phyloP scores from a whole-genome alignment of 1,284 basidiomycete genomes.

The Pascua guehoae region DNA sequence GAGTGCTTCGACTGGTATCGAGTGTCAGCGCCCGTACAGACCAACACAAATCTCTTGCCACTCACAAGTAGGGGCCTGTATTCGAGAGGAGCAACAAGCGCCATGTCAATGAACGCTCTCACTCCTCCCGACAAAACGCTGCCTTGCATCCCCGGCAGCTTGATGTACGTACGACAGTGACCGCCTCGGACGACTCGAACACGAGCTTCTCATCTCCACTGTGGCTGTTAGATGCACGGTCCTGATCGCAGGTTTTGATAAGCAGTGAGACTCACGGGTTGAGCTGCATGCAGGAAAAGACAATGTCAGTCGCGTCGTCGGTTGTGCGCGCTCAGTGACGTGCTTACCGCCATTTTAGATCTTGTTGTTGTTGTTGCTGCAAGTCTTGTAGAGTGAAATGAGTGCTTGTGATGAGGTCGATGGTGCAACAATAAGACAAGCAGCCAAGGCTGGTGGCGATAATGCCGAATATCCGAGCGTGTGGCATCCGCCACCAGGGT shows the following conservation, averaged over 20 bases:
- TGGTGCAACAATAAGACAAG: background rate
- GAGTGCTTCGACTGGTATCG: slow-evolving; percentile 78
- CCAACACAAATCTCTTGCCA: slow-evolving; percentile 10
- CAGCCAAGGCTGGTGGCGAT: slow-evolving; percentile 15
- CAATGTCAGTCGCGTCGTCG: slow-evolving; percentile 16
- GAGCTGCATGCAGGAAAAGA: slow-evolving; percentile 28
- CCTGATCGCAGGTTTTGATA: too few species aligned
- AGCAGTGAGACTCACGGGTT: slow-evolving; percentile 34
- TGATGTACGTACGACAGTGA: slow-evolving; percentile 60
- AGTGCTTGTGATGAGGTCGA: background rate
- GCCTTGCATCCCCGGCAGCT: slow-evolving; percentile 22
- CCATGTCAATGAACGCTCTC: slow-evolving; percentile 44
- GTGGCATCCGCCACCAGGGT: slow-evolving; percentile 9
- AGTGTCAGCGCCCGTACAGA: slow-evolving; percentile 50
- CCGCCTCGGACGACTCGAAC: slow-evolving; percentile 95
- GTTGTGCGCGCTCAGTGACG: slow-evolving; percentile 45
- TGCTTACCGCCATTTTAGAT: slow-evolving; percentile 64
- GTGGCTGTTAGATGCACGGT: slow-evolving; percentile 1
- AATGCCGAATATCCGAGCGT: slow-evolving; percentile 6
- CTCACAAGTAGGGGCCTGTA: slow-evolving; percentile 51
- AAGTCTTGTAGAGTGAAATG: slow-evolving; percentile 5
- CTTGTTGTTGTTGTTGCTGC: slow-evolving; percentile 7
- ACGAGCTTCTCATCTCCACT: slow-evolving; percentile 70
- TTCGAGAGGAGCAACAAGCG: slow-evolving; percentile 48
- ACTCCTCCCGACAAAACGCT: slow-evolving; percentile 43